Conservation (phyloP, 163 green algal species). For the Coccomyxa subellipsoidea region DNA sequence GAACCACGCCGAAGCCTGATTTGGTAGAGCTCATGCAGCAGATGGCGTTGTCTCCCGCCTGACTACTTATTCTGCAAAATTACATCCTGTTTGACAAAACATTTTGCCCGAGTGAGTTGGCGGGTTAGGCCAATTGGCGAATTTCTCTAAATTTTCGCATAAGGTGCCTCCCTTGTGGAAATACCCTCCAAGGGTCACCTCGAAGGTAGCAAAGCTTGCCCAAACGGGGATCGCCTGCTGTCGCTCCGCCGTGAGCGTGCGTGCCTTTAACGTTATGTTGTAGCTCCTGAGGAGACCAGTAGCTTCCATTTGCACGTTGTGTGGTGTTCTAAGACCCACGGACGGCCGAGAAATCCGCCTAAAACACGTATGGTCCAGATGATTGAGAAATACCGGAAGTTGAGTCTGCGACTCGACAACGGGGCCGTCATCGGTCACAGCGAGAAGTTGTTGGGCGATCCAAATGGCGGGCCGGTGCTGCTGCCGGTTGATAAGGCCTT, state of each 20-base stretch:
- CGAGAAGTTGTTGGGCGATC: conserved; percentile 4
- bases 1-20: too few species aligned
- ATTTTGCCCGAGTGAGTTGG: not conserved
- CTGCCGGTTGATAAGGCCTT: conserved; percentile 16
- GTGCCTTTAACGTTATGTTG: not conserved
- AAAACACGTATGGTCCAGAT: not conserved
- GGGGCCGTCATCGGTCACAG: conserved; percentile 19
- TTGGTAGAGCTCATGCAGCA: not conserved
- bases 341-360: not conserved
- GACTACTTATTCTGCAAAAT: not conserved
- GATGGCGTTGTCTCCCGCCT: not conserved
- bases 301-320: not conserved
- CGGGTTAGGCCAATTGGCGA: not conserved
- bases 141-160: not conserved
- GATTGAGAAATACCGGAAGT: conserved; percentile 6
- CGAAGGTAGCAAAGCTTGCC: not conserved
- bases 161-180: not conserved
- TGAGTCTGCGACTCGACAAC: conserved; percentile 21
- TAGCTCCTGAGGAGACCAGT: not conserved
- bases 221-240: not conserved
- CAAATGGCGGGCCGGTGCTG: conserved; percentile 12
- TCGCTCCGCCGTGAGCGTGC: not conserved
- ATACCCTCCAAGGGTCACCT: not conserved
- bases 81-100: not conserved
- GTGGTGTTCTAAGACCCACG: not conserved